Evolutionary conservation across 305 asterid species (phyloP).

Genomic region (Caryopteris hybrid): DNA sequence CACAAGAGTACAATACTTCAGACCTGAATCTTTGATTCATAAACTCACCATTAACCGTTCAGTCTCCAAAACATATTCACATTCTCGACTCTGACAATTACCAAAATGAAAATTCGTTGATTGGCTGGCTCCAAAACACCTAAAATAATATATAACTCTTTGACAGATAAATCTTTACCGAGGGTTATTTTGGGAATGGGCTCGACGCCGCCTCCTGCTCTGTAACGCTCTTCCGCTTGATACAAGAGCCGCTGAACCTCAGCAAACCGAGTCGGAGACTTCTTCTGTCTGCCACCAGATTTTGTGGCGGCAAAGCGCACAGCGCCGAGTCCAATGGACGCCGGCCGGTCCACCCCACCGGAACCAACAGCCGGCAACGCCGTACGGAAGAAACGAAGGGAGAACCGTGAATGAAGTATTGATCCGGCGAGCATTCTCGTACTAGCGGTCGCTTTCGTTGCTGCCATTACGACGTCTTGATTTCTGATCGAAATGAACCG

Average conservation of each 20-base stretch:
- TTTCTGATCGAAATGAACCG: too few relatives aligned
- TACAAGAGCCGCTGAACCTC: constrained; percentile 56
- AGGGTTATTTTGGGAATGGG: constrained; percentile 63
- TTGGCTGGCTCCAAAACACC: not conserved
- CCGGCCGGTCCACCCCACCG: not conserved
- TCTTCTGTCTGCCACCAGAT: constrained; percentile 36
- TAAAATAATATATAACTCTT: not conserved
- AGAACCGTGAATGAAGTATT: constrained; percentile 8
- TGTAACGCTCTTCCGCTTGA: constrained; percentile 63
- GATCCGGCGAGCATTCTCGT: constrained; percentile 24
- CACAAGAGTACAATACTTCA: too few relatives aligned
- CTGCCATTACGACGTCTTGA: constrained; percentile 34
- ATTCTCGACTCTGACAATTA: too few relatives aligned
- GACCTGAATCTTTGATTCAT: too few relatives aligned
- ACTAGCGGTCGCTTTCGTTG: constrained; percentile 28
- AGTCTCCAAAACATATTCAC: too few relatives aligned
- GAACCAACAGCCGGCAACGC: constrained; percentile 1
- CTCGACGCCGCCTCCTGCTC: constrained; percentile 49
- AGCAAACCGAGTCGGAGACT: constrained; percentile 43
- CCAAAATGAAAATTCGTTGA: not conserved
- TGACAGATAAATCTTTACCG: constrained; percentile 36
- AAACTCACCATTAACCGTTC: too few relatives aligned
- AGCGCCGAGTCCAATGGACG: constrained; percentile 16
- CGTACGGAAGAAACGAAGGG: constrained; percentile 5
- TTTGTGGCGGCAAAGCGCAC: constrained; percentile 43